Conservation (phyloP, 1,284 basidiomycete genomes). For the Ganoderma multipileum region DNA sequence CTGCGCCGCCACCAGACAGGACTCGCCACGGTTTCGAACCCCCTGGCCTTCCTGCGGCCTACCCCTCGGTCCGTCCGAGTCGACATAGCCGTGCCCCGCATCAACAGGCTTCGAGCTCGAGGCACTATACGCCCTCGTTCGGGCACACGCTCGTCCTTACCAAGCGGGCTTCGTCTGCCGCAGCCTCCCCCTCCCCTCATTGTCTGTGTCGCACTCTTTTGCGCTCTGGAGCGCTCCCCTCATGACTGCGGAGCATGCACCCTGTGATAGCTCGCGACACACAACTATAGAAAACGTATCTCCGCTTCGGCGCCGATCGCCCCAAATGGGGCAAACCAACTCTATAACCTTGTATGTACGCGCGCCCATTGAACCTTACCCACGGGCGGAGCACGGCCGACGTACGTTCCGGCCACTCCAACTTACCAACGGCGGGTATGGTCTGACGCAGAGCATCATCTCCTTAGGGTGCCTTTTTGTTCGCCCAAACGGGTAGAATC, state of each 20-base stretch:
- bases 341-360: slow-evolving; percentile 19
- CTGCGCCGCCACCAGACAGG: slow-evolving; percentile 1
- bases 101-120: slow-evolving; percentile 2
- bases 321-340: slow-evolving; percentile 14
- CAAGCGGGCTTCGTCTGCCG: neutral
- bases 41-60: neutral
- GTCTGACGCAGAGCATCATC: neutral
- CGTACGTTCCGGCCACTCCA: slow-evolving; percentile 3
- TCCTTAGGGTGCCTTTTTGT: neutral
- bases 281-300: slow-evolving; percentile 6
- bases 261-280: neutral
- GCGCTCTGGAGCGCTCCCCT: neutral
- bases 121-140: neutral
- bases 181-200: neutral
- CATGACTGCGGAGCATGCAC: slow-evolving; percentile 1
- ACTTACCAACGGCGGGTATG: neutral
- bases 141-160: slow-evolving; percentile 1
- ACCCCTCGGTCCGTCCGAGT: neutral
- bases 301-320: slow-evolving; percentile 18
- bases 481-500: neutral
- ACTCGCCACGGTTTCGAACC: neutral
- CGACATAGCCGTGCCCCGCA: neutral
- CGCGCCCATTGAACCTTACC: slow-evolving; percentile 12
- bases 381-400: slow-evolving; percentile 5
- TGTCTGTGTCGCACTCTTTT: slow-evolving; percentile 1